Conservation (phyloP, 257 asterid genomes). For the Coffea eugenioides region DNA sequence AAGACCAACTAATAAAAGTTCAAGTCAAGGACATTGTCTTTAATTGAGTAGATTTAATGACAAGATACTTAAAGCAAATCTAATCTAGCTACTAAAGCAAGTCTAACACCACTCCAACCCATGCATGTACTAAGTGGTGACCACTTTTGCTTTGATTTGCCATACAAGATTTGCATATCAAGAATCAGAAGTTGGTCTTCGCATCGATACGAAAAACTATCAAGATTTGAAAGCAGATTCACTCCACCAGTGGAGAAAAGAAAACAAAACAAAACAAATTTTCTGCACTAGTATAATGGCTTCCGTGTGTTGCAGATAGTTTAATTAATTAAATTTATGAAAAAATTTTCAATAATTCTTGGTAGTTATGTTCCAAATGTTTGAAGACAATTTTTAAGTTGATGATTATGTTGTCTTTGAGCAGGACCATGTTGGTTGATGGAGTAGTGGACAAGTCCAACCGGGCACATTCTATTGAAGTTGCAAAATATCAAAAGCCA, state of each 20-base stretch:
- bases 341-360: background rate
- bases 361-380: background rate
- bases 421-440: slow-evolving; percentile 11
- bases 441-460: background rate
- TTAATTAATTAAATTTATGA: no score
- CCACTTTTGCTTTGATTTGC: background rate
- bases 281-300: background rate
- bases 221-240: no score
- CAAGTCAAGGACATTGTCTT: background rate
- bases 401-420: background rate
- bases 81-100: background rate
- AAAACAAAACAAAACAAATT: no score
- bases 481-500: background rate
- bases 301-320: no score
- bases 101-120: background rate
- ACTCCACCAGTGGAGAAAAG: no score
- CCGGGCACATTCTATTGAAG: background rate
- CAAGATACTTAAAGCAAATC: background rate
- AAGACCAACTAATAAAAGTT: background rate
- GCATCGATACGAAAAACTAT: background rate
- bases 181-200: background rate
- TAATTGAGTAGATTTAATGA: no score
- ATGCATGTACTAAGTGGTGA: background rate
- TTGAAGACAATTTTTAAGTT: background rate
- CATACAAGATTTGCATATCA: background rate